A percentile compares a stretch with the other conserved stretches of the same genome.
Evolutionary conservation across 2,329 filamentous ascomycete genomes (phyloP).

Genomic region (Talaromyces sp.): DNA sequence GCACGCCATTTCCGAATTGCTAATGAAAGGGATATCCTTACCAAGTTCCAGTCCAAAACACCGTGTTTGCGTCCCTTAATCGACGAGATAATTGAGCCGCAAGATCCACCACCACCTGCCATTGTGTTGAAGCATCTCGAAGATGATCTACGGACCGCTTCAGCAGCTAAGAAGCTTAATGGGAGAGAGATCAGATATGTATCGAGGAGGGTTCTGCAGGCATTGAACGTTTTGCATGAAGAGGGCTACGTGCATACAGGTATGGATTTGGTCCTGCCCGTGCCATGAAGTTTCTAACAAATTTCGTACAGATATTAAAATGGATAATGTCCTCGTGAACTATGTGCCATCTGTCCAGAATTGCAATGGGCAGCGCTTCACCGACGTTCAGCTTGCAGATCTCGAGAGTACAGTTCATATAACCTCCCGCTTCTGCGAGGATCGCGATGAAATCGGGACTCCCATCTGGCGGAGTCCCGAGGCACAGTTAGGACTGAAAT

Average conservation of each 20-base stretch:
- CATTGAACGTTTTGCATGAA: constrained; percentile 16
- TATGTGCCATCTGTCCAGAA: constrained; percentile 7
- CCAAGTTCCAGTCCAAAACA: constrained; percentile 11
- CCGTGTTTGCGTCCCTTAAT: constrained; percentile 14
- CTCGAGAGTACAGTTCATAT: constrained; percentile 17
- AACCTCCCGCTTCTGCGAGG: constrained; percentile 12
- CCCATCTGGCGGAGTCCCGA: constrained; percentile 19
- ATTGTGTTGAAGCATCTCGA: constrained; percentile 21
- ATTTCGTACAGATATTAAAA: constrained; percentile 18
- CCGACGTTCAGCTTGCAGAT: constrained; percentile 20
- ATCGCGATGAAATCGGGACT: constrained; percentile 17
- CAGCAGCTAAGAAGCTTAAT: constrained; percentile 15
- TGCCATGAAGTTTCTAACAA: neutral
- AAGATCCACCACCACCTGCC: constrained; percentile 12
- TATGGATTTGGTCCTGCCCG: neutral
- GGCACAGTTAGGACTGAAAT: constrained; percentile 17
- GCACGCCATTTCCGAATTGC: constrained; percentile 10
- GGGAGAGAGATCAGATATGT: constrained; percentile 18
- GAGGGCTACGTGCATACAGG: constrained; percentile 20
- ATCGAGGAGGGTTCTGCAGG: constrained; percentile 17
- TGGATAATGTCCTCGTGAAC: constrained; percentile 20
- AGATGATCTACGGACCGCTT: constrained; percentile 15
- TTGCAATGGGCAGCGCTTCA: constrained; percentile 14
- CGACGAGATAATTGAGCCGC: constrained; percentile 10
- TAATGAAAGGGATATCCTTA: constrained; percentile 12